These are phyloP conservation scores for Fusarium sp. DNA, from an alignment of 2,329 filamentous ascomycete species.

Conservation along the genomic window DNA sequence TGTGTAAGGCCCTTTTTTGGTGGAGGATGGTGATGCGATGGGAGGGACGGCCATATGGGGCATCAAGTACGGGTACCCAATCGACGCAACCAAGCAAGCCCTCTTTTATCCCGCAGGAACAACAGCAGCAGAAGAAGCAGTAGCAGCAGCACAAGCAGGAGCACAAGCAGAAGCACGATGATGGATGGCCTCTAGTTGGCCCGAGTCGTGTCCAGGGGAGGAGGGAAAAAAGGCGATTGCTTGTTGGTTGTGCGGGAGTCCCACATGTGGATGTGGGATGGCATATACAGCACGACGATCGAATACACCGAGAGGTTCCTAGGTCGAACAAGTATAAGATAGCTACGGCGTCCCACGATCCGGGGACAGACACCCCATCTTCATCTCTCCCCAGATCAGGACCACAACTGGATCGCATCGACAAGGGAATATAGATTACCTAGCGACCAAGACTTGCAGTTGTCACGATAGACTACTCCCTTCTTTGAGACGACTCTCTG, in stretches of 20 bases:
- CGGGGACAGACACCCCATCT: slow-evolving; percentile 28
- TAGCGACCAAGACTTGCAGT: neutral
- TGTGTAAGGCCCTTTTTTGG: slow-evolving; percentile 14
- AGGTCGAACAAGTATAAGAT: slow-evolving; percentile 54
- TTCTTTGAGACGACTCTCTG: neutral
- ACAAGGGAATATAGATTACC: neutral
- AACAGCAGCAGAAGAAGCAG: slow-evolving; percentile 26
- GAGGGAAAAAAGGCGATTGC: slow-evolving; percentile 38
- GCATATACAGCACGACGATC: slow-evolving; percentile 43
- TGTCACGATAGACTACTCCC: neutral
- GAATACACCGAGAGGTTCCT: slow-evolving; percentile 16
- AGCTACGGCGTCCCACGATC: slow-evolving; percentile 47
- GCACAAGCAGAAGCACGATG: slow-evolving; percentile 41
- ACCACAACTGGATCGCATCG: neutral
- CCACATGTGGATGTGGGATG: slow-evolving; percentile 46
- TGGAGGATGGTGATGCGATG: slow-evolving; percentile 45
- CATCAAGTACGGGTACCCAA: slow-evolving; percentile 56
- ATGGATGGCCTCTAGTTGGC: slow-evolving; percentile 35
- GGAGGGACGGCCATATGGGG: slow-evolving; percentile 47
- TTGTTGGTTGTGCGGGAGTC: slow-evolving; percentile 48
- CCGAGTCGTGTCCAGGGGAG: slow-evolving; percentile 26
- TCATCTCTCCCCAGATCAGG: slow-evolving; percentile 6
- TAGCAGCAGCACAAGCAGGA: slow-evolving; percentile 22
- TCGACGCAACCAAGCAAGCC: slow-evolving; percentile 50
- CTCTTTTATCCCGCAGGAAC: slow-evolving; percentile 52